Base-by-base conservation (phyloP, 176 grass and related monocot species). In the Musa troglodytarum region DNA sequence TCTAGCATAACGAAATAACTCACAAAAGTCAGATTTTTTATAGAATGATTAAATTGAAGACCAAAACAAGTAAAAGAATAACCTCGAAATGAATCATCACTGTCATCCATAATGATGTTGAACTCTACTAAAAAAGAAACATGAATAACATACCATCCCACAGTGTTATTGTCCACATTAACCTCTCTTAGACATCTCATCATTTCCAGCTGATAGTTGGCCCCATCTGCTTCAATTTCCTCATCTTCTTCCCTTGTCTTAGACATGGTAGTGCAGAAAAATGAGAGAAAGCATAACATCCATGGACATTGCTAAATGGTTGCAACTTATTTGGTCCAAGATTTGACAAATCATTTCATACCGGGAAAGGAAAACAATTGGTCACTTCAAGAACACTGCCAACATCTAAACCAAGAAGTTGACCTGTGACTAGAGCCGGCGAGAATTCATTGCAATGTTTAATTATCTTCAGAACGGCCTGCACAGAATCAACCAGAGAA, bases 171-270 rank as follows among this genome's bases (percentile, higher is more conserved):
- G 66, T 99, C 96, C 26, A 99, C 96, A 79, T 99, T 99, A 65
- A 94, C 96, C 79, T 99, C 96, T 70, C 91, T 89, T 82, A 99
- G 82, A 81, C 95, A 99, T 68, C 85, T 91, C 95, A 94, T 99
- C 95, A 99, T 99, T 83, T 99, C 91, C 74, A 99, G 88, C 88
- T 95, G 96, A 74, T 99, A 99, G 80, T 99, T 99, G 3, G 96
- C 96, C 59, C 90, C 96, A 89, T 99, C 96, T 84, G 91, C 80
- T 79, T 99, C 96, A 61, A 92, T 70, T 84, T 99, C 91, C 56
- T 99, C 96, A 54, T 99, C 91, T 28, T 94, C 96, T 84, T 99
- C 96, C 80, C 91, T 89, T 49, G 85, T 92, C 96, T 99, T 49
- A 19, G 76, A 74, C 34, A 43, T 51, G 74, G 26, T 43, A 49